Conservation (phyloP, 345 rosid species). For the Melaleuca quinquenervia region DNA sequence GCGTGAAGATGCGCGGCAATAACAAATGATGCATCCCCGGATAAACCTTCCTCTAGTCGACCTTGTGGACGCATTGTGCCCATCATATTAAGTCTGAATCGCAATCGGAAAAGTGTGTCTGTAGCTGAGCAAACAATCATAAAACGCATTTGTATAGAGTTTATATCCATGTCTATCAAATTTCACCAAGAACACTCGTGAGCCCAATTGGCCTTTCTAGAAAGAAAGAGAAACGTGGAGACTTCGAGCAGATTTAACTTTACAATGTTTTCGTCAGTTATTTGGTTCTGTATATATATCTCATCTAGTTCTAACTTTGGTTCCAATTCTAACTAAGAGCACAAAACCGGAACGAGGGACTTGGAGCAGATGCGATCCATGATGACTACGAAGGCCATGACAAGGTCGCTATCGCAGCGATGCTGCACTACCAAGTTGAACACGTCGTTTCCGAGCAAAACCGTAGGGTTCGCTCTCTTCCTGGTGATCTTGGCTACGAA, state of each 20-base stretch:
- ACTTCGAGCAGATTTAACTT: not conserved
- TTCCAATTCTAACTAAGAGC: slow-evolving; percentile 8
- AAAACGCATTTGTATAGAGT: not conserved
- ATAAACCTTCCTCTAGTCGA: not conserved
- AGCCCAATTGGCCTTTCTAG: not conserved
- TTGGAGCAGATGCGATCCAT: slow-evolving; percentile 33
- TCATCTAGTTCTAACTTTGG: not conserved
- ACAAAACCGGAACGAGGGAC: slow-evolving; percentile 15
- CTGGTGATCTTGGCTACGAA: slow-evolving; percentile 17
- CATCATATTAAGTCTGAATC: not conserved
- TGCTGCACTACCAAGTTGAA: slow-evolving; percentile 31
- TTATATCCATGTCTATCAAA: not conserved
- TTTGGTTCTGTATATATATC: not conserved
- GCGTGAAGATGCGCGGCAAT: not conserved
- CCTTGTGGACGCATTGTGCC: not conserved
- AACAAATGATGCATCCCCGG: not conserved
- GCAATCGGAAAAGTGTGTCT: not conserved
- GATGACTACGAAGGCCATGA: slow-evolving; percentile 36
- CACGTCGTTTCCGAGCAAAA: slow-evolving; percentile 34
- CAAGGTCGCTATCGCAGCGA: slow-evolving; percentile 18
- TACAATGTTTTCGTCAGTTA: not conserved
- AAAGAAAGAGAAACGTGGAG: not conserved
- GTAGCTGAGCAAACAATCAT: not conserved
- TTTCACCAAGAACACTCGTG: not conserved
- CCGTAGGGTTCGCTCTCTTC: slow-evolving; percentile 21